Evolutionary conservation across 805 yeast genomes (phyloP), one percentile per base, ranked within the genome.

Genomic region (Zygosaccharomyces lentus): DNA sequence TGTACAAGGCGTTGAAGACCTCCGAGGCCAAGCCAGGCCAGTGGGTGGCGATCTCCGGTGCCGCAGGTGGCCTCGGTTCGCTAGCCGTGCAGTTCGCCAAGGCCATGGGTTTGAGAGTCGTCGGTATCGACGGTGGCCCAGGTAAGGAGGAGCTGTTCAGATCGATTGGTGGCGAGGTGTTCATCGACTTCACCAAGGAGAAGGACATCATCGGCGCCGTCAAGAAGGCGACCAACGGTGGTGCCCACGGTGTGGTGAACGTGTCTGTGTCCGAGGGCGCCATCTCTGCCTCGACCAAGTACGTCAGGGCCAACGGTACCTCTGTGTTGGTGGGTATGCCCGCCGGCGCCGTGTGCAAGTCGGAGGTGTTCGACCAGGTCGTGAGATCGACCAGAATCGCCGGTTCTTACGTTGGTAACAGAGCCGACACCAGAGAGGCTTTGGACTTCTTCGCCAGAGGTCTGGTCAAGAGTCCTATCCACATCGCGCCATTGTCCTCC

Each of bases 351-450:
- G 76, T 78, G 66, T 78, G 81, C 60, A 73, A 75, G 55, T 79
- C 88, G 34, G 76, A 79, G 47, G 87, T 87, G 45, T 83, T 86
- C 73, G 71, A 74, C 54, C 80, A 84, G 43, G 95, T 87, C 50
- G 82, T 84, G 56, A 83, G 77, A 70, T 78, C 87, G 48, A 73
- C 84, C 66, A 72, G 73, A 61, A 82, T 87, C 64, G 79, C 74
- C 66, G 95, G 93, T 58, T 85, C 95, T 43, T 84, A 84, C 64
- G 95, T 87, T 52, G 96, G 95, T 59, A 85, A 85, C 80, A 82
- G 95, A 71, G 84, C 84, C 54, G 96, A 87, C 70, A 78, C 91
- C 54, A 77, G 82, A 53, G 89, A 84, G 71, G 88, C 89, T 43
- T 69, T 84, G 58, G 84, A 81, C 60, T 82, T 84, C 75, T 81